Conservation (phyloP, 177 flowering plant genomes). For the Telopea speciosissima region DNA sequence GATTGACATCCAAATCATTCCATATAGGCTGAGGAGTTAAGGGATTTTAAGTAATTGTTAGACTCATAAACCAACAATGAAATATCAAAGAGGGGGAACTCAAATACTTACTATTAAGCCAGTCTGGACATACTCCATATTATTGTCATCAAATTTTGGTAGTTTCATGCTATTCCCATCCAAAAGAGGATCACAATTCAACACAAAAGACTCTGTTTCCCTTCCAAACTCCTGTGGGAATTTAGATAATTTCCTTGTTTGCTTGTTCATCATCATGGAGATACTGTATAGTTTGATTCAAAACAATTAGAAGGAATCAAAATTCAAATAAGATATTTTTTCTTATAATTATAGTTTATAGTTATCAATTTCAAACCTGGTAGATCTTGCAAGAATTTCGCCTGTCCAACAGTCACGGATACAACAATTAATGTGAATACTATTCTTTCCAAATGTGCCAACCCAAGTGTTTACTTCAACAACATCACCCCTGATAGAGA, state of each 20-base stretch:
- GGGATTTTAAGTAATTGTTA: neutral
- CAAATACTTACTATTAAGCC: conserved; percentile 90
- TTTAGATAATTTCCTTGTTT: conserved; percentile 77
- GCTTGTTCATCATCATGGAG: conserved; percentile 96
- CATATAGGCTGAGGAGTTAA: conserved; percentile 62
- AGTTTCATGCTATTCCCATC: conserved; percentile 73
- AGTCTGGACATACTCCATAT: conserved; percentile 54
- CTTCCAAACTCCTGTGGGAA: conserved; percentile 80
- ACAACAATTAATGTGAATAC: conserved; percentile 90
- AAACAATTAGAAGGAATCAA: too few species aligned
- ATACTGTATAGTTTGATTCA: conserved; percentile 37
- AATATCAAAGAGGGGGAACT: too few species aligned
- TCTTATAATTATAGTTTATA: neutral
- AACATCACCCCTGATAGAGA: conserved; percentile 70
- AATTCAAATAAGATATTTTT: too few species aligned
- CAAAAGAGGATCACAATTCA: conserved; percentile 51
- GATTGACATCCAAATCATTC: conserved; percentile 94
- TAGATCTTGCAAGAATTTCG: conserved; percentile 69
- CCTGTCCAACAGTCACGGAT: conserved; percentile 63
- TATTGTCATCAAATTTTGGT: conserved; percentile 54
- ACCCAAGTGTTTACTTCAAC: conserved; percentile 94
- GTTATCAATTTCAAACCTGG: conserved; percentile 48
- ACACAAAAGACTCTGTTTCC: conserved; percentile 69
- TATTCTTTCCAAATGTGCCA: conserved; percentile 74
- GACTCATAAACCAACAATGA: neutral